Evolutionary conservation across 2,329 filamentous ascomycete genomes (phyloP).

Genomic region (Knufia fluminis): DNA sequence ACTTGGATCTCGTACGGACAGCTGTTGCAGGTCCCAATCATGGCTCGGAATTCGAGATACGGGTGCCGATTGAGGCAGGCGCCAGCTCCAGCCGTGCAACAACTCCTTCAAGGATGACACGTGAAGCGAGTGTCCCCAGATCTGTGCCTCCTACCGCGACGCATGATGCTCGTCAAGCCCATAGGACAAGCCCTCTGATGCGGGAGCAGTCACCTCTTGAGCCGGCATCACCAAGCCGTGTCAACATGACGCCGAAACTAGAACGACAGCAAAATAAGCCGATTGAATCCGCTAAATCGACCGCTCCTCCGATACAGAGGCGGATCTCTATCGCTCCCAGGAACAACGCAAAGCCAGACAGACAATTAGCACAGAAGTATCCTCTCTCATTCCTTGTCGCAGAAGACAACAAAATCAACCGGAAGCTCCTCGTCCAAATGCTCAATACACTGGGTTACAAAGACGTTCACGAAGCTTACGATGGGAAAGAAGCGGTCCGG

Average conservation of each 20-base stretch:
- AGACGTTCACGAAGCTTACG: conserved; percentile 55
- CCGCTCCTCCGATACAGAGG: background rate
- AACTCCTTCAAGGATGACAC: conserved; percentile 40
- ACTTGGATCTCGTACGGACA: conserved; percentile 55
- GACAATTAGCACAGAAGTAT: conserved; percentile 48
- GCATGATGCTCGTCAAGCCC: background rate
- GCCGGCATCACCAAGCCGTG: background rate
- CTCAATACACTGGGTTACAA: conserved; percentile 58
- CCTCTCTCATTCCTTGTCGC: conserved; percentile 61
- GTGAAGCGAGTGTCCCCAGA: conserved; percentile 4
- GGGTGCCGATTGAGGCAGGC: conserved; percentile 45
- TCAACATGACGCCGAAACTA: background rate
- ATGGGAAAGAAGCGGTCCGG: conserved; percentile 58
- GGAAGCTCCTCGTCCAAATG: conserved; percentile 57
- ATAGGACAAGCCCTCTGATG: background rate
- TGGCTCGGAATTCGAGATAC: conserved; percentile 61
- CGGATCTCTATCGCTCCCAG: conserved; percentile 4
- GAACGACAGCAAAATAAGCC: background rate
- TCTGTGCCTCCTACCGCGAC: background rate
- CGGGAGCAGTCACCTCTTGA: background rate
- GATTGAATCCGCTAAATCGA: background rate
- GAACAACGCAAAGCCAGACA: conserved; percentile 35
- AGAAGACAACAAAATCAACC: conserved; percentile 65
- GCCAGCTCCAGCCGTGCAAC: conserved; percentile 42
- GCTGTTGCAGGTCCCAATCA: conserved; percentile 51